These are phyloP conservation scores for Scytalidium sp. DNA, from an alignment of 2,329 filamentous ascomycete genomes.

Conservation along the genomic window DNA sequence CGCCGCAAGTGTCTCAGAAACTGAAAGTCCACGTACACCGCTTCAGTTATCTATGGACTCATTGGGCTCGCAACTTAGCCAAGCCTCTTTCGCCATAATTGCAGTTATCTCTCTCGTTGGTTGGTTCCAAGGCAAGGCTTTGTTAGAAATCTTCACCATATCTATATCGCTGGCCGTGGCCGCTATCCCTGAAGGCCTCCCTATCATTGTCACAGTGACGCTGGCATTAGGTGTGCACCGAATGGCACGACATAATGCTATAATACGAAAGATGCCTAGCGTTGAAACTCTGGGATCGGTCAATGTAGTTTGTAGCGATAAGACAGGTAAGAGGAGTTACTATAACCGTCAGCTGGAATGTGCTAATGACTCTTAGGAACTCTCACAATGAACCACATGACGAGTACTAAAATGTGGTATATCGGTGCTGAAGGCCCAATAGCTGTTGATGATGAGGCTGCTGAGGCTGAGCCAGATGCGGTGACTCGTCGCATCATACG, in stretches of 20 bases:
- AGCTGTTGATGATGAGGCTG: constrained; percentile 48
- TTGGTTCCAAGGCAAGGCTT: constrained; percentile 80
- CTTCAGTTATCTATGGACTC: constrained; percentile 96
- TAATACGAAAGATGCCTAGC: constrained; percentile 92
- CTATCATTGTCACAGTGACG: constrained; percentile 97
- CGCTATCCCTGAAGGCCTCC: constrained; percentile 91
- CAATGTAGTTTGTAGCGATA: constrained; percentile 99
- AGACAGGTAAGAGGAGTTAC: constrained; percentile 62
- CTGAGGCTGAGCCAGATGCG: constrained; percentile 61
- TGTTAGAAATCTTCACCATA: constrained; percentile 96
- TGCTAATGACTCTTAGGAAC: constrained; percentile 57
- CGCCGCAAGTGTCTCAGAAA: constrained; percentile 88
- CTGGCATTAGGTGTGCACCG: constrained; percentile 90
- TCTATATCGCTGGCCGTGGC: constrained; percentile 95
- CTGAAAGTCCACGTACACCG: constrained; percentile 91
- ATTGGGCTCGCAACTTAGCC: constrained; percentile 93
- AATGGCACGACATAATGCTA: constrained; percentile 94
- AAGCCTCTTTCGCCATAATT: constrained; percentile 94
- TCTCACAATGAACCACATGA: constrained; percentile 97
- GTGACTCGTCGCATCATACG: constrained; percentile 79
- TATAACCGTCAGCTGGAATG: constrained; percentile 1
- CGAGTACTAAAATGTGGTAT: constrained; percentile 93
- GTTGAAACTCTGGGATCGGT: constrained; percentile 98
- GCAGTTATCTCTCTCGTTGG: constrained; percentile 89
- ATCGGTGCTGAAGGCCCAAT: constrained; percentile 61